Base-by-base conservation (phyloP, 2,329 filamentous ascomycete genomes). In the Ceratocystis cacaofunesta region DNA sequence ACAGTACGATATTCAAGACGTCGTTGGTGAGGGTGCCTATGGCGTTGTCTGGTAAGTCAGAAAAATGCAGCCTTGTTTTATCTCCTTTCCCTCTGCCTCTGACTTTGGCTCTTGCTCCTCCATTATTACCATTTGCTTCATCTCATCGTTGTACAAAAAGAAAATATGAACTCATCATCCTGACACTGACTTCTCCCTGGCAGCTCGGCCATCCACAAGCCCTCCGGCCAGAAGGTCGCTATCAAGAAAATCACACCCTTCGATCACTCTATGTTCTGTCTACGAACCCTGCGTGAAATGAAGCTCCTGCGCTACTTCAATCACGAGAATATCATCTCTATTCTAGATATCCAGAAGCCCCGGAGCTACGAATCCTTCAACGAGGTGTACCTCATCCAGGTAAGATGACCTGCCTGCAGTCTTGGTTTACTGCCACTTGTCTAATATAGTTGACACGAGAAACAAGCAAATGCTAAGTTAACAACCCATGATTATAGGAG, bases 171-270 rank as follows among this genome's bases (percentile, higher is more conserved):
- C 10, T 4, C 12, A 32, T 32, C 10, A 55, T 60, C 3, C 58
- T 36, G 41, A 32, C 50, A 2, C 15, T 36, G 5, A 19, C 58
- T 48, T 57, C 10, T 32, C 8, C 50, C 3, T 41, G 7, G 68
- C 71, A 96, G 91, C 79, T 99, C 94, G 68, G 94, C 94, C 66
- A 86, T 97, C 71, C 94, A 99, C 81, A 97, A 97, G 79, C 94
- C 94, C 25, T 97, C 94, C 0, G 87, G 91, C 69, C 94, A 99
- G 78, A 97, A 97, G 78, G 94, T 99, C 68, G 94, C 94, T 68
- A 99, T 99, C 82, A 99, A 99, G 83, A 99, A 99, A 84, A 99
- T 99, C 73, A 97, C 92, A 0, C 94, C 94, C 5, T 99, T 99
- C 77, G 94, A 99, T 73, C 94, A 97, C 76, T 96, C 91, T 75